Percentiles rank a stretch among this genome's conserved stretches.
phyloP scores from a whole-genome alignment of 495 filamentous ascomycete genomes.

The Pyrenopolyporus hunteri region DNA sequence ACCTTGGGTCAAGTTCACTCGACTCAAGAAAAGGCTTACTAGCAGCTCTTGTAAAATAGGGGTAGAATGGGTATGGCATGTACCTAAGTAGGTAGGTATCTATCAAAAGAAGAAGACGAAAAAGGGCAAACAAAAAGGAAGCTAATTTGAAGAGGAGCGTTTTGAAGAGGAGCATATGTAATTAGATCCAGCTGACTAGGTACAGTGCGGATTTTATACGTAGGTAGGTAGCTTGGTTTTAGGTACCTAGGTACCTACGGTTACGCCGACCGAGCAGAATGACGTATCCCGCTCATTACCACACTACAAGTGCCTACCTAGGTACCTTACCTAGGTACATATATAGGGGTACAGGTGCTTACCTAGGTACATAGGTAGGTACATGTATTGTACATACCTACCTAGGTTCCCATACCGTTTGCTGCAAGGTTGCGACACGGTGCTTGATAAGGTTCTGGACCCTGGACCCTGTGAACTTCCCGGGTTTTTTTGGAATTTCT shows the following conservation, averaged over 20 bases:
- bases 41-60: too few species aligned
- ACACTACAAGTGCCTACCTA: not conserved
- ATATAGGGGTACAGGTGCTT: not conserved
- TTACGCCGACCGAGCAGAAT: not conserved
- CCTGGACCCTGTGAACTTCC: conserved; percentile 11
- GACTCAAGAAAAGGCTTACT: too few species aligned
- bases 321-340: not conserved
- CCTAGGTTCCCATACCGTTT: conserved; percentile 1
- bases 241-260: not conserved
- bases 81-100: too few species aligned
- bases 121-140: too few species aligned
- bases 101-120: too few species aligned
- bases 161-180: too few species aligned
- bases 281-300: too few species aligned
- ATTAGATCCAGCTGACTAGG: too few species aligned
- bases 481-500: not conserved
- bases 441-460: conserved; percentile 19
- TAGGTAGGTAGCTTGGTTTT: not conserved
- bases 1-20: too few species aligned
- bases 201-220: too few species aligned
- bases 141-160: too few species aligned
- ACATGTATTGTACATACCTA: not conserved
- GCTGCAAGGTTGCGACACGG: conserved; percentile 13
- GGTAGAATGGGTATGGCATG: too few species aligned
- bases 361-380: not conserved